Conservation (phyloP, 2,329 filamentous ascomycete genomes). For the Fusarium vanettenii region DNA sequence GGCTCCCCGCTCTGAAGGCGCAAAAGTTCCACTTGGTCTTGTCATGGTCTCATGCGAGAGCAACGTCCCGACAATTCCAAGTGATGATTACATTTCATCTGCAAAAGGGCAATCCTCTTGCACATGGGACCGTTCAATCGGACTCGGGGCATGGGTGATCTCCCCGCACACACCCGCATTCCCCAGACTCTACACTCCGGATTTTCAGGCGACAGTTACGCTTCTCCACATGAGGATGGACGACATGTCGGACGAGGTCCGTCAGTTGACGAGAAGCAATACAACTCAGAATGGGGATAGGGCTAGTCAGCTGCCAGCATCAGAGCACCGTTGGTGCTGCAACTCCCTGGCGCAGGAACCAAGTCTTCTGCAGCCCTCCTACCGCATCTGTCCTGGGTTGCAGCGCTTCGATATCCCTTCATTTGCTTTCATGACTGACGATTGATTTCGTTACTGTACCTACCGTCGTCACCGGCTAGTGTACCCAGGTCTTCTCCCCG, state of each 20-base stretch:
- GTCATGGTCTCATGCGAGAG: slow-evolving; percentile 23
- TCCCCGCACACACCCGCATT: slow-evolving; percentile 27
- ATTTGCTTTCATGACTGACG: background rate
- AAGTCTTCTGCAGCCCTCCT: background rate
- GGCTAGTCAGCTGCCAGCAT: background rate
- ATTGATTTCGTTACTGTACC: background rate
- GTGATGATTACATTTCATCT: slow-evolving; percentile 19
- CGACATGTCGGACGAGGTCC: slow-evolving; percentile 6
- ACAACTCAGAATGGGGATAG: background rate
- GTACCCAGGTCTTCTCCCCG: background rate
- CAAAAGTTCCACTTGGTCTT: slow-evolving; percentile 37
- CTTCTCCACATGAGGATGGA: slow-evolving; percentile 18
- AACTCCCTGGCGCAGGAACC: slow-evolving; percentile 13
- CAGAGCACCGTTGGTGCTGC: background rate
- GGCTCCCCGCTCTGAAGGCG: slow-evolving; percentile 28
- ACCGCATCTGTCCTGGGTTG: slow-evolving; percentile 1
- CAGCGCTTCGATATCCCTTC: slow-evolving; percentile 1
- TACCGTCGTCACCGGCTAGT: background rate
- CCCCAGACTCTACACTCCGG: slow-evolving; percentile 30
- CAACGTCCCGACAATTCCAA: slow-evolving; percentile 10
- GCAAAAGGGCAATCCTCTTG: slow-evolving; percentile 2
- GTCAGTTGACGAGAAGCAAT: background rate
- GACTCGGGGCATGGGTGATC: slow-evolving; percentile 3
- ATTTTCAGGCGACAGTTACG: slow-evolving; percentile 2
- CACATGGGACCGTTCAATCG: slow-evolving; percentile 26